These are phyloP conservation scores for Hyaloperonospora brassicae DNA, from an alignment of 352 stramenopile species.

Conservation along the genomic window DNA sequence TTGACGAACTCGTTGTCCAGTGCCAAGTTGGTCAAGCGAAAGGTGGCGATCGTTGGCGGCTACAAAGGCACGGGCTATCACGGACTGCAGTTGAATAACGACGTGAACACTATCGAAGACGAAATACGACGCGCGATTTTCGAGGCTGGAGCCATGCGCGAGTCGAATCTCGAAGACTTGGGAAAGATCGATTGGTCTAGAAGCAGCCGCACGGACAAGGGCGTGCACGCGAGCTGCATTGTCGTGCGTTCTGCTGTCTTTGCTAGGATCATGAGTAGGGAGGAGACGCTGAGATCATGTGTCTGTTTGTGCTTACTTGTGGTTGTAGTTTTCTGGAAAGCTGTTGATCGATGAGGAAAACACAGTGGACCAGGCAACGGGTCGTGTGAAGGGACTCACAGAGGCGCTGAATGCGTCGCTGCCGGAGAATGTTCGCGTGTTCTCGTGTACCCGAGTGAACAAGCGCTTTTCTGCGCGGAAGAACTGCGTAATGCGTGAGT, in stretches of 20 bases:
- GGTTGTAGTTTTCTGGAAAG: conserved; percentile 75
- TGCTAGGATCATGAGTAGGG: not conserved
- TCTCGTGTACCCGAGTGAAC: conserved; percentile 82
- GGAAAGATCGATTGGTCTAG: conserved; percentile 86
- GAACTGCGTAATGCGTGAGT: conserved; percentile 83
- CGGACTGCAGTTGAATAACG: conserved; percentile 69
- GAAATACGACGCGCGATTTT: conserved; percentile 76
- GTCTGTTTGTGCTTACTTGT: conserved; percentile 1
- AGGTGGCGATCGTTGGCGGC: conserved; percentile 78
- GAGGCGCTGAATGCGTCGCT: conserved; percentile 73
- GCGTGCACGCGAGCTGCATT: conserved; percentile 85
- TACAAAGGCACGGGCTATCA: conserved; percentile 81
- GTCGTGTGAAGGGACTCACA: conserved; percentile 47
- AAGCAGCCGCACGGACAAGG: conserved; percentile 88
- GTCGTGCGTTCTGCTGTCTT: conserved; percentile 44
- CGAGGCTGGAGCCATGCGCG: conserved; percentile 68
- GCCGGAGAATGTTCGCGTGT: conserved; percentile 75
- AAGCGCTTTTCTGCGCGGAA: conserved; percentile 86
- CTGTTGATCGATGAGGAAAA: conserved; percentile 75
- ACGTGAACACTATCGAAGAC: conserved; percentile 80
- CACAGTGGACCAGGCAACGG: conserved; percentile 44
- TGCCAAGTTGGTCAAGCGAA: conserved; percentile 69
- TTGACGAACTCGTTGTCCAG: conserved; percentile 4
- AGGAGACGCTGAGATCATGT: not conserved
- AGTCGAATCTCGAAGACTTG: conserved; percentile 84